Conservation (phyloP, 768 basidiomycete genomes). For the Amanita rimosa region DNA sequence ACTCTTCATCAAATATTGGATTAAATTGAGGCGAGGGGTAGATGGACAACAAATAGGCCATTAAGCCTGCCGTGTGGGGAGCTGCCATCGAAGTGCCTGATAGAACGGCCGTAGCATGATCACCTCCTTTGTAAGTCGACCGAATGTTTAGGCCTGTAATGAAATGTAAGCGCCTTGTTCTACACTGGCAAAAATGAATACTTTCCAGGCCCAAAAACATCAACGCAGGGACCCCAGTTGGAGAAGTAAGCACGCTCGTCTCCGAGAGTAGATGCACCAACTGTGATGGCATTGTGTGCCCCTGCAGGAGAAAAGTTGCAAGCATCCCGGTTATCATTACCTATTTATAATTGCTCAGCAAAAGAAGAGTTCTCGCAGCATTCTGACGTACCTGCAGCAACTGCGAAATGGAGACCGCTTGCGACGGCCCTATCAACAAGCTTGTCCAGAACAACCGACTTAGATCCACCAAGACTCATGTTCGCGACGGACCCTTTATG, state of each 20-base stretch:
- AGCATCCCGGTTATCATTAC: conserved; percentile 79
- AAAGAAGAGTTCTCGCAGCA: not conserved
- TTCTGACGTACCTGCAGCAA: conserved; percentile 73
- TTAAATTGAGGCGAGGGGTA: conserved; percentile 61
- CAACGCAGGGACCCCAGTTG: conserved; percentile 85
- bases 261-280: conserved; percentile 78
- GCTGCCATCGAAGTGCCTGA: conserved; percentile 95
- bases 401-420: conserved; percentile 86
- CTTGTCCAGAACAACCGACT: conserved; percentile 73
- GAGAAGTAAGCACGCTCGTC: conserved; percentile 89
- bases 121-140: conserved; percentile 71
- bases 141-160: conserved; percentile 67
- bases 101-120: conserved; percentile 55
- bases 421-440: conserved; percentile 81
- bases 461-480: conserved; percentile 97
- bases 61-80: conserved; percentile 81
- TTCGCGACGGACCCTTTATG: conserved; percentile 96
- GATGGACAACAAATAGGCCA: conserved; percentile 88
- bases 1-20: conserved; percentile 30
- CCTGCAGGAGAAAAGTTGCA: conserved; percentile 91
- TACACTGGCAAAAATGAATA: not conserved
- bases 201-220: conserved; percentile 80
- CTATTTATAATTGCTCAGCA: conserved; percentile 19
- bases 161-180: not conserved
- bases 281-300: conserved; percentile 84